Percentiles rank a stretch among this genome's conserved stretches.
Evolutionary conservation across 2,329 filamentous ascomycete genomes (phyloP).

Genomic region (Colletotrichum sp.): DNA sequence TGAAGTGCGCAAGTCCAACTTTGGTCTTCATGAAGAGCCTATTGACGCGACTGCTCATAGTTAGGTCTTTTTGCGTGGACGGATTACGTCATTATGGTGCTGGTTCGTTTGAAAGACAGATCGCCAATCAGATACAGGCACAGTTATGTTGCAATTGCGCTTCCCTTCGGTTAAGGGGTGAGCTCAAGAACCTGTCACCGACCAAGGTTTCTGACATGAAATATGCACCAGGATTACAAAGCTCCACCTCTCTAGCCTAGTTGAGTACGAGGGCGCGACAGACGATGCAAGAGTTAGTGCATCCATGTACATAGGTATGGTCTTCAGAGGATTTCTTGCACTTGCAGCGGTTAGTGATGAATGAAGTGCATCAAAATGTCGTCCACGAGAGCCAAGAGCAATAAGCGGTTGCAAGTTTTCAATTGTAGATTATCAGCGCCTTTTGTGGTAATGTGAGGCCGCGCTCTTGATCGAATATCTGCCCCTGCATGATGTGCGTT

Average conservation of each 20-base stretch:
- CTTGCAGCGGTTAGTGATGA: not conserved
- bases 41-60: not conserved
- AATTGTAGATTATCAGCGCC: not conserved
- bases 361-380: not conserved
- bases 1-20: not conserved
- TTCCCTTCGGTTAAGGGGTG: not conserved
- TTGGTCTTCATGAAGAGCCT: not conserved
- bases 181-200: not conserved
- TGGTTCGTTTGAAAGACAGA: not conserved
- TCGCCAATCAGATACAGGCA: not conserved
- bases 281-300: not conserved
- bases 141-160: not conserved
- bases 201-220: not conserved
- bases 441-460: not conserved
- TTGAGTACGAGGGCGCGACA: not conserved
- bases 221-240: not conserved
- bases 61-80: not conserved
- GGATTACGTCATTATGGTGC: not conserved
- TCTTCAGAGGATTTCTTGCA: not conserved
- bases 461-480: not conserved
- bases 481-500: not conserved
- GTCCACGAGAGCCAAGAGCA: not conserved
- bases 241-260: not conserved
- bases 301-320: not conserved
- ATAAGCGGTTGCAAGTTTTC: not conserved